Conservation (phyloP, 768 basidiomycete species). For the Brasilioporus rufonigricans region DNA sequence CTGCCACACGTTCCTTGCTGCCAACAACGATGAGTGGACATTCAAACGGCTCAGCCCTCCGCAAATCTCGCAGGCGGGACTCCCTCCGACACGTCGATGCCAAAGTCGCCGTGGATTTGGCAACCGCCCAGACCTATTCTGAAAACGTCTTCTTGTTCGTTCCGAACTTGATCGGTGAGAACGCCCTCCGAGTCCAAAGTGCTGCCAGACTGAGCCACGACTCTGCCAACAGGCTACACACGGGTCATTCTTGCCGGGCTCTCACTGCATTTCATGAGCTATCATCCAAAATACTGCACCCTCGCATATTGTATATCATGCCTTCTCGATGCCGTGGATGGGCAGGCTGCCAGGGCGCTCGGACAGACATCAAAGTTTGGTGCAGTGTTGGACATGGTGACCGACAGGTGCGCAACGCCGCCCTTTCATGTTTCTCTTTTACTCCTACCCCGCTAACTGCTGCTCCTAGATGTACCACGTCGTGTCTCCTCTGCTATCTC, state of each 20-base stretch:
- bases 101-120: constrained; percentile 82
- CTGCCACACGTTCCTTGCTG: neutral
- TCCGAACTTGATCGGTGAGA: constrained; percentile 91
- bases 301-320: constrained; percentile 87
- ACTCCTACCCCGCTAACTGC: neutral
- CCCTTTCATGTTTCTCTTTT: too few relatives aligned
- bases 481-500: constrained; percentile 91
- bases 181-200: neutral
- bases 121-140: constrained; percentile 79
- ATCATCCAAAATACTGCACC: constrained; percentile 91
- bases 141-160: constrained; percentile 98
- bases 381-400: constrained; percentile 98
- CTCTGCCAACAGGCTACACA: constrained; percentile 64
- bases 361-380: constrained; percentile 96
- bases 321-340: constrained; percentile 93
- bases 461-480: constrained; percentile 86
- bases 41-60: constrained; percentile 24
- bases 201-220: constrained; percentile 1
- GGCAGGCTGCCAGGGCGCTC: constrained; percentile 83
- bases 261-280: constrained; percentile 90
- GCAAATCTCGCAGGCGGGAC: constrained; percentile 41
- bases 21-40: constrained; percentile 24
- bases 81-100: constrained; percentile 77
- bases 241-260: constrained; percentile 89
- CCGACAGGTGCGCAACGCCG: constrained; percentile 72